A percentile compares a stretch with the other conserved stretches of the same genome.
phyloP scores from a whole-genome alignment of 371 early-diverging fungal species.

The Blastocladiella emersonii region DNA sequence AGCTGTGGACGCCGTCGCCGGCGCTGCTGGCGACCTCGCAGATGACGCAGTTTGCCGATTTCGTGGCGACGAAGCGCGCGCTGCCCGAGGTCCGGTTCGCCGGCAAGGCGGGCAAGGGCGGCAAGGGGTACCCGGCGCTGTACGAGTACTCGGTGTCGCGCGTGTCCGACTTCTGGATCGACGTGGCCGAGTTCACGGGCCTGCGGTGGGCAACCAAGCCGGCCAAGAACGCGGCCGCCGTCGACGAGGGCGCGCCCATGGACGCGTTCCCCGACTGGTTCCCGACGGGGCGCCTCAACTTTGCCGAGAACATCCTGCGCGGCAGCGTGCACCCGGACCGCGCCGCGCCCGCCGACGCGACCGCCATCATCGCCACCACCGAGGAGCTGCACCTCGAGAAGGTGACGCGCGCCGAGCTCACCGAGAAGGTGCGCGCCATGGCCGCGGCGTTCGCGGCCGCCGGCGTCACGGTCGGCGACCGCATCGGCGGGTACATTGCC shows the following conservation, averaged over 20 bases:
- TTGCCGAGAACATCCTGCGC: constrained; percentile 77
- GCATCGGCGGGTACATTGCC: constrained; percentile 85
- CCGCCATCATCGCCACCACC: constrained; percentile 63
- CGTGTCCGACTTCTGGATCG: constrained; percentile 63
- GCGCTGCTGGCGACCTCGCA: background rate
- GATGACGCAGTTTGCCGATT: background rate
- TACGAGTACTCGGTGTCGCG: constrained; percentile 2
- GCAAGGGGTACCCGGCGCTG: background rate
- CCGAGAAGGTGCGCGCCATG: constrained; percentile 50
- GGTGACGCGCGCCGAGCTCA: constrained; percentile 64
- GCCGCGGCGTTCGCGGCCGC: constrained; percentile 53
- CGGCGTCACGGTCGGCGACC: constrained; percentile 72
- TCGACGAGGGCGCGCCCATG: constrained; percentile 58
- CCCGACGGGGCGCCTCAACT: constrained; percentile 65
- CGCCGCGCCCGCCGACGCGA: constrained; percentile 26
- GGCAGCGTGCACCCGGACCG: constrained; percentile 21
- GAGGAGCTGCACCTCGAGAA: constrained; percentile 25
- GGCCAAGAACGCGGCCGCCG: constrained; percentile 17
- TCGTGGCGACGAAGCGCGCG: background rate
- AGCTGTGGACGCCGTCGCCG: constrained; percentile 1
- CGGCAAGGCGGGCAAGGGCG: background rate
- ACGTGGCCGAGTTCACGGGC: constrained; percentile 67
- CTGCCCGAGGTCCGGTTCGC: background rate
- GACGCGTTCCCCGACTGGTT: constrained; percentile 85
- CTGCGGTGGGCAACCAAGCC: background rate